Percentiles rank a stretch among this genome's conserved stretches.
phyloP scores from a whole-genome alignment of 192 early-diverging fungal genomes.

The Coemansia sp. region DNA sequence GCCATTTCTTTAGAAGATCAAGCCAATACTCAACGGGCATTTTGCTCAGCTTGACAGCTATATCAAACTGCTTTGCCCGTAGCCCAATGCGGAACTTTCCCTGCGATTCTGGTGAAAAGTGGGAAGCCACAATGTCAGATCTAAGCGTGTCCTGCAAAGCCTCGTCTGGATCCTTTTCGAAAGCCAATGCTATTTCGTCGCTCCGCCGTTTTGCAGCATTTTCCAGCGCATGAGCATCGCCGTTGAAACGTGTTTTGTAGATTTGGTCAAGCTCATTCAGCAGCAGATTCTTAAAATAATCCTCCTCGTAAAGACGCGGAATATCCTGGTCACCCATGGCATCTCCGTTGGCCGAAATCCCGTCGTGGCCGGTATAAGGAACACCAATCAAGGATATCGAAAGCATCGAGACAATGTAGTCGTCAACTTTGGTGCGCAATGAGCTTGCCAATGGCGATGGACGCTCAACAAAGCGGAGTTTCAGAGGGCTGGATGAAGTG shows the following conservation, averaged over 20 bases:
- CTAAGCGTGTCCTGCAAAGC: constrained; percentile 21
- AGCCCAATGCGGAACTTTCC: constrained; percentile 25
- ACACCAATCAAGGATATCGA: constrained; percentile 68
- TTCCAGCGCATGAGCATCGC: constrained; percentile 25
- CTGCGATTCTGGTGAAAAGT: constrained; percentile 24
- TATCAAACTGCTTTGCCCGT: constrained; percentile 31
- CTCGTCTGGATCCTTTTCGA: constrained; percentile 38
- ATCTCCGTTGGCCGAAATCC: constrained; percentile 7
- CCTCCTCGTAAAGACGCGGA: constrained; percentile 61
- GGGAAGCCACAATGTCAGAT: constrained; percentile 39
- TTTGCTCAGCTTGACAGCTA: constrained; percentile 22
- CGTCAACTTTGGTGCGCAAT: constrained; percentile 60
- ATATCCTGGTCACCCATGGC: constrained; percentile 38
- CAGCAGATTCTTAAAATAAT: constrained; percentile 60
- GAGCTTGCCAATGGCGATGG: constrained; percentile 62
- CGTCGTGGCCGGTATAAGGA: constrained; percentile 36
- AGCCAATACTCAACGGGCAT: constrained; percentile 43
- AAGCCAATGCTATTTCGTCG: constrained; percentile 23
- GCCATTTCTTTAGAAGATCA: constrained; percentile 41
- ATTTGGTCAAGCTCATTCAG: constrained; percentile 60
- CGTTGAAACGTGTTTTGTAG: constrained; percentile 35
- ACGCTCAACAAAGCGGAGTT: constrained; percentile 77
- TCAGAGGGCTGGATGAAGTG: constrained; percentile 67
- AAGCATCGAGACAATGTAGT: constrained; percentile 58
- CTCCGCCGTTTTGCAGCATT: constrained; percentile 24